Conservation (phyloP, 1,284 basidiomycete genomes). For the Sutorius eximius region DNA sequence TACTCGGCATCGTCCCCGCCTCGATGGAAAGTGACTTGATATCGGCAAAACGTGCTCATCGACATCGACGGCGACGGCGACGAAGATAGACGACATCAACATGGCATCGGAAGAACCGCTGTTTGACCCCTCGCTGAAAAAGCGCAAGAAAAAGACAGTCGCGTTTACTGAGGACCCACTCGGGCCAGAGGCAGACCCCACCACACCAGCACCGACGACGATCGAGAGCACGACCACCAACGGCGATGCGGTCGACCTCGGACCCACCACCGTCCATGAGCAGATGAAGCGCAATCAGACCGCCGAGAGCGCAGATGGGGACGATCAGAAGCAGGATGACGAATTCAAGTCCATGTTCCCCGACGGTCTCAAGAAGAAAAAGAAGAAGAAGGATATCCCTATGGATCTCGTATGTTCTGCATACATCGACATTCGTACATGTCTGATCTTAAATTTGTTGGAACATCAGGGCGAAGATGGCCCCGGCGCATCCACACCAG, state of each 20-base stretch:
- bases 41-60: constrained; percentile 19
- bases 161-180: constrained; percentile 81
- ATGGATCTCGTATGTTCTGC: constrained; percentile 68
- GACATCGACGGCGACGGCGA: constrained; percentile 20
- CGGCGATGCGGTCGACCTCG: constrained; percentile 71
- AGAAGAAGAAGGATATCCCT: constrained; percentile 88
- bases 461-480: constrained; percentile 53
- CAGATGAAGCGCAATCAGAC: constrained; percentile 56
- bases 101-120: constrained; percentile 72
- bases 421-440: neutral
- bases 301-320: constrained; percentile 36
- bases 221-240: constrained; percentile 66
- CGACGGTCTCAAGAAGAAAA: constrained; percentile 89
- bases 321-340: constrained; percentile 60
- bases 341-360: constrained; percentile 79
- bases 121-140: constrained; percentile 82
- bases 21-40: constrained; percentile 8
- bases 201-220: constrained; percentile 65
- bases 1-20: constrained; percentile 22
- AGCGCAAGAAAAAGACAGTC: constrained; percentile 83
- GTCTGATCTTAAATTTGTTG: constrained; percentile 8
- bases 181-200: constrained; percentile 80
- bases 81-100: neutral
- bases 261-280: constrained; percentile 72
- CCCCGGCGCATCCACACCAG: constrained; percentile 64